These are phyloP conservation scores for Botrytis byssoidea DNA, from an alignment of 2,329 filamentous ascomycete species.

Conservation along the genomic window DNA sequence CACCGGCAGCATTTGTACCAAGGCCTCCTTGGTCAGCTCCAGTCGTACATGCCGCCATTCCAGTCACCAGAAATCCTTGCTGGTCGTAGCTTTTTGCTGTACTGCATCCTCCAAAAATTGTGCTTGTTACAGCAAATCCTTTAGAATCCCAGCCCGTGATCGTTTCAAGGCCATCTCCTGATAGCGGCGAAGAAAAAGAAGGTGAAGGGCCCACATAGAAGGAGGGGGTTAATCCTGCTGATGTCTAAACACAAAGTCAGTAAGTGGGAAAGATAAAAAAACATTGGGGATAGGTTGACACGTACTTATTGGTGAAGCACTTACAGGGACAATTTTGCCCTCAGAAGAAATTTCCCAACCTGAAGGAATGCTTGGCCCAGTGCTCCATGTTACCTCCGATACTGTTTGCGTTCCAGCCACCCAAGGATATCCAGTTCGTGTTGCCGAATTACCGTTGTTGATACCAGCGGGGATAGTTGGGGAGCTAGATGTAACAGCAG, in stretches of 20 bases:
- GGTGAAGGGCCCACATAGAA: constrained; percentile 50
- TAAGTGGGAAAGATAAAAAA: constrained; percentile 26
- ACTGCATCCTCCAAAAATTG: constrained; percentile 41
- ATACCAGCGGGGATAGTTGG: constrained; percentile 70
- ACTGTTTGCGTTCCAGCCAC: constrained; percentile 54
- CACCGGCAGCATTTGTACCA: constrained; percentile 25
- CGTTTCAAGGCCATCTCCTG: constrained; percentile 36
- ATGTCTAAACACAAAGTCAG: constrained; percentile 36
- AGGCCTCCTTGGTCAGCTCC: constrained; percentile 22
- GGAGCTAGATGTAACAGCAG: constrained; percentile 60
- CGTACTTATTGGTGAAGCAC: constrained; percentile 67
- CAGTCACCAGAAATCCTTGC: constrained; percentile 45
- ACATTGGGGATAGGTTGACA: constrained; percentile 27
- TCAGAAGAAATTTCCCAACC: constrained; percentile 78
- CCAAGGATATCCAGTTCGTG: constrained; percentile 68
- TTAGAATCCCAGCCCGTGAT: constrained; percentile 48
- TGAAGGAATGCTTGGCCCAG: constrained; percentile 60
- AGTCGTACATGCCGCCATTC: constrained; percentile 19
- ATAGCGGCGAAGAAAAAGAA: constrained; percentile 44
- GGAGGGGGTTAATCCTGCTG: constrained; percentile 51
- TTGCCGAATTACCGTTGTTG: constrained; percentile 54
- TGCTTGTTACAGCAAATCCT: constrained; percentile 50
- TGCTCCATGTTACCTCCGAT: constrained; percentile 44
- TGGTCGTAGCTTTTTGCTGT: constrained; percentile 46
- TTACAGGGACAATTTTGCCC: constrained; percentile 75